Conservation (phyloP, 306 rosid species). For the Vigna unguiculata region DNA sequence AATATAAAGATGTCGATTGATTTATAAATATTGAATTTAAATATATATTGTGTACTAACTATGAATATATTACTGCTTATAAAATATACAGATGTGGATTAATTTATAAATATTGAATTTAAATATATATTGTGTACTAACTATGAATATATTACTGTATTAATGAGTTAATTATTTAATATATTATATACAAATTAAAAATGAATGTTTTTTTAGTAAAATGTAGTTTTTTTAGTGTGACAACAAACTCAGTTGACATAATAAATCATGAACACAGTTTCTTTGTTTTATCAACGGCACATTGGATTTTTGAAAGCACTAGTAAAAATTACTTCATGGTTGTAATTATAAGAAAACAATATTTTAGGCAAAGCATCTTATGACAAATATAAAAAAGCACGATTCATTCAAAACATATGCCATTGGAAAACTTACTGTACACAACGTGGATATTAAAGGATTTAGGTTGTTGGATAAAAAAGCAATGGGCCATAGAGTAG, state of each 20-base stretch:
- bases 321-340: not conserved
- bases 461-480: not conserved
- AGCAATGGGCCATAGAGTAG: not conserved
- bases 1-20: not conserved
- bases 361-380: not conserved
- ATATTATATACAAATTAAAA: not conserved
- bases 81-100: too few species aligned
- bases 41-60: not conserved
- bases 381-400: not conserved
- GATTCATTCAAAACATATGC: not conserved
- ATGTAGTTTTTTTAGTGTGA: too few species aligned
- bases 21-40: not conserved
- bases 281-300: not conserved
- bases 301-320: not conserved
- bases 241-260: too few species aligned
- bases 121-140: not conserved
- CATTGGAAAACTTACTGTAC: not conserved
- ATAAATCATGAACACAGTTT: too few species aligned
- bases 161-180: not conserved
- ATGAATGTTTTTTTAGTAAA: not conserved
- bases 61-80: not conserved
- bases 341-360: not conserved
- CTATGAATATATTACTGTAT: not conserved
- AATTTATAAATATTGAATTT: not conserved
- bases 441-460: not conserved